Conservation (phyloP, 78 protist species). For the Isochrysis galbana region DNA sequence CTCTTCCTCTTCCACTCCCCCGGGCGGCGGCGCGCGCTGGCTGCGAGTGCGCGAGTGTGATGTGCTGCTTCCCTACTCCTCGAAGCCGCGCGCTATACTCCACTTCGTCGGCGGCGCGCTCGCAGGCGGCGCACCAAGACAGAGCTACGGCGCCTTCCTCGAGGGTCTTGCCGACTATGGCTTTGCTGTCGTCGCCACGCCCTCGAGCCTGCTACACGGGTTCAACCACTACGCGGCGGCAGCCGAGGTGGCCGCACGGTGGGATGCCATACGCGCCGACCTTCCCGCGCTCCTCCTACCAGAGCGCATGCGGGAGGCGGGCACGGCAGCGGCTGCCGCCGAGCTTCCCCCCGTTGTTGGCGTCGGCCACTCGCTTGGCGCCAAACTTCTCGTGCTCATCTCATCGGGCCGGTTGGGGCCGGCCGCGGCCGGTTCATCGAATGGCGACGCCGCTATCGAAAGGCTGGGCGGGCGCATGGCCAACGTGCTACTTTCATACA, state of each 20-base stretch:
- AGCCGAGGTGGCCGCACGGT: background rate
- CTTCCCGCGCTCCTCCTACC: background rate
- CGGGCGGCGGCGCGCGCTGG: background rate
- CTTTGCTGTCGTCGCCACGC: background rate
- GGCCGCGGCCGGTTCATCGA: too few species aligned
- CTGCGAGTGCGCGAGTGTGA: background rate
- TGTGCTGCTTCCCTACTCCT: background rate
- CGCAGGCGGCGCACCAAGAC: background rate
- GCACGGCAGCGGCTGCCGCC: too few species aligned
- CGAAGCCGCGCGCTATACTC: background rate
- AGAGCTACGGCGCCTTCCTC: background rate
- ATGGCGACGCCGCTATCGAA: background rate
- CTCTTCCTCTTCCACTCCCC: too few species aligned
- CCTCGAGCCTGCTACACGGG: background rate
- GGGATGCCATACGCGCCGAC: background rate
- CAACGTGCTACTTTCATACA: background rate
- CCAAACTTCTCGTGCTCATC: background rate
- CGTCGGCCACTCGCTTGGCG: slow-evolving; percentile 10
- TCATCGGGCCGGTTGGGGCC: too few species aligned
- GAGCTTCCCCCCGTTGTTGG: background rate
- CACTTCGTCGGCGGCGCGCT: slow-evolving; percentile 30
- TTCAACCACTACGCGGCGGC: background rate
- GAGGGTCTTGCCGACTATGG: background rate
- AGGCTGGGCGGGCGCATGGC: background rate
- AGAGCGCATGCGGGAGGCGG: too few species aligned